These are phyloP conservation scores for Sequoia sempervirens DNA, from an alignment of 75 land plant genomes.

Conservation along the genomic window DNA sequence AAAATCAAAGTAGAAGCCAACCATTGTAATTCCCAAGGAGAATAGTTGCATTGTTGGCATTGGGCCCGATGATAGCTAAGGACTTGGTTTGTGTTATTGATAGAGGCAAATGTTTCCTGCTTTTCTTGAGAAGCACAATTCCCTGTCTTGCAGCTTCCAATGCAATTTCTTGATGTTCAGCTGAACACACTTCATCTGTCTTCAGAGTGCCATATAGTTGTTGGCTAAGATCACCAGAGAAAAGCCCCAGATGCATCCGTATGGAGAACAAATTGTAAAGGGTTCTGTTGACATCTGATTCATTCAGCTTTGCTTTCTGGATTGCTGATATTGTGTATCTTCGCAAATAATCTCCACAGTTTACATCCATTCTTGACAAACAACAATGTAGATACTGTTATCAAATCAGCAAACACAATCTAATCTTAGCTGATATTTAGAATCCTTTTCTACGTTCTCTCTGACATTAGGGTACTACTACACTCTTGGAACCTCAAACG, in stretches of 20 bases:
- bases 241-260: slow-evolving; percentile 82
- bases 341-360: no score
- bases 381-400: background rate
- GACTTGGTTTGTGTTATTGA: slow-evolving; percentile 18
- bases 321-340: no score
- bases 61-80: slow-evolving; percentile 85
- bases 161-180: slow-evolving; percentile 62
- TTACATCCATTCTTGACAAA: slow-evolving; percentile 32
- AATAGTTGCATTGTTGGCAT: slow-evolving; percentile 49
- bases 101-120: slow-evolving; percentile 45
- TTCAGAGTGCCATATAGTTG: slow-evolving; percentile 44
- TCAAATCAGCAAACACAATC: background rate
- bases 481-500: no score
- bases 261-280: slow-evolving; percentile 71
- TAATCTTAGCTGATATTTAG: background rate
- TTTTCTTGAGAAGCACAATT: slow-evolving; percentile 88
- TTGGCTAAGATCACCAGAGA: slow-evolving; percentile 53
- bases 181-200: slow-evolving; percentile 35
- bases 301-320: slow-evolving; percentile 20
- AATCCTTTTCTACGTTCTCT: background rate
- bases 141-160: slow-evolving; percentile 84
- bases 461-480: background rate
- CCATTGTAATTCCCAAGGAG: slow-evolving; percentile 74
- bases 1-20: slow-evolving; percentile 8
- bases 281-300: slow-evolving; percentile 26